Conservation (phyloP, 805 yeast genomes). For the Torulaspora quercuum region DNA sequence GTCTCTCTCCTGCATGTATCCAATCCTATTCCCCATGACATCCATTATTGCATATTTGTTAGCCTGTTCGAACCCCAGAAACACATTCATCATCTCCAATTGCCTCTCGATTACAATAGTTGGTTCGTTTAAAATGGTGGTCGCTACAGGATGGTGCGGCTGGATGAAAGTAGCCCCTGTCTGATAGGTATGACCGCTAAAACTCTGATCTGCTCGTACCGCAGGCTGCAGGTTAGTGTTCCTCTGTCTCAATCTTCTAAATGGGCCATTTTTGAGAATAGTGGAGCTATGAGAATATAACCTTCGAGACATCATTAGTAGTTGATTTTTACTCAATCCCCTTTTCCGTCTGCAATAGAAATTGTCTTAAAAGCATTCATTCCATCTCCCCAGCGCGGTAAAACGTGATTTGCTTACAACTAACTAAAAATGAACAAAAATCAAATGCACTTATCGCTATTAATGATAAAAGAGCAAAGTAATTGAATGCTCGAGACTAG, state of each 20-base stretch:
- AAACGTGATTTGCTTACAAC: too few species aligned
- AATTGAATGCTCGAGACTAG: too few species aligned
- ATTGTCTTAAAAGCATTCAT: too few species aligned
- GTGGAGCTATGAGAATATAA: slow-evolving; percentile 15
- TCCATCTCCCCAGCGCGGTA: too few species aligned
- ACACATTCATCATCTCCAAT: slow-evolving; percentile 81
- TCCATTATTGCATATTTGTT: slow-evolving; percentile 74
- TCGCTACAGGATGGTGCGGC: slow-evolving; percentile 55
- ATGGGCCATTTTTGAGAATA: slow-evolving; percentile 13
- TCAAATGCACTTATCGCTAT: too few species aligned
- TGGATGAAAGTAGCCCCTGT: slow-evolving; percentile 37
- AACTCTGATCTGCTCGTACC: slow-evolving; percentile 4
- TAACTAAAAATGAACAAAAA: too few species aligned
- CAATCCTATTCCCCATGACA: slow-evolving; percentile 68
- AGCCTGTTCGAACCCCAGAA: slow-evolving; percentile 89
- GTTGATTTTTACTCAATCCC: too few species aligned
- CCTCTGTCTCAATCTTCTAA: slow-evolving; percentile 10
- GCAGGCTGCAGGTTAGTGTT: neutral
- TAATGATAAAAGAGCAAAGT: too few species aligned
- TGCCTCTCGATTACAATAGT: slow-evolving; percentile 84
- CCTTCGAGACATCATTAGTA: slow-evolving; percentile 9
- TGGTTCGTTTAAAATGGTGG: slow-evolving; percentile 64
- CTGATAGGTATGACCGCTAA: too few species aligned
- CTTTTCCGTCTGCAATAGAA: too few species aligned
- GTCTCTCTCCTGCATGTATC: slow-evolving; percentile 80